Evolutionary conservation across 2,329 filamentous ascomycete genomes (phyloP).

Genomic region (Xylaria polymorpha): DNA sequence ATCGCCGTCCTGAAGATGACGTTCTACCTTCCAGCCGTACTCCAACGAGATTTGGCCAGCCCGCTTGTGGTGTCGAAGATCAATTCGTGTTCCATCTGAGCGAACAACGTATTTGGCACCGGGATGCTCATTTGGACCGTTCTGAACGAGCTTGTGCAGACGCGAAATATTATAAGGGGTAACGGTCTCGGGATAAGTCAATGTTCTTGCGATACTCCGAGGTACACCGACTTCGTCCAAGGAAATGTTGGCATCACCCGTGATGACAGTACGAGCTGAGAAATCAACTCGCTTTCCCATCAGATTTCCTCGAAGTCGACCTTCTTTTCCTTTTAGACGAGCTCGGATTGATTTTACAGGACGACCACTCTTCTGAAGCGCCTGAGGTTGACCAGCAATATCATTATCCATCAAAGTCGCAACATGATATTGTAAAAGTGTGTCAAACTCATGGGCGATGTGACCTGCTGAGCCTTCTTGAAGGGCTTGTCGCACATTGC

Average conservation of each 20-base stretch:
- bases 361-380: constrained; percentile 95
- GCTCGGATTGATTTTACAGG: constrained; percentile 97
- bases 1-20: constrained; percentile 94
- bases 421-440: constrained; percentile 94
- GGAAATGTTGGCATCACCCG: constrained; percentile 95
- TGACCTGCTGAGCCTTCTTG: constrained; percentile 92
- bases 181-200: constrained; percentile 97
- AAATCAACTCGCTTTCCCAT: constrained; percentile 99
- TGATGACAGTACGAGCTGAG: constrained; percentile 99
- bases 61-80: constrained; percentile 91
- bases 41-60: constrained; percentile 87
- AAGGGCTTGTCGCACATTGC: constrained; percentile 90
- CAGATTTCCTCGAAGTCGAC: constrained; percentile 95
- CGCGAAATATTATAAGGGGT: constrained; percentile 98
- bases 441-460: constrained; percentile 90
- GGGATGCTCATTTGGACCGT: constrained; percentile 93
- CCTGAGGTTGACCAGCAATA: constrained; percentile 93
- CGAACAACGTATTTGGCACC: constrained; percentile 97
- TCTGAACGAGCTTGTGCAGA: constrained; percentile 87
- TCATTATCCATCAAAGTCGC: constrained; percentile 99
- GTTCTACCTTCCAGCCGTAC: constrained; percentile 98
- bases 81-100: constrained; percentile 91
- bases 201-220: constrained; percentile 87
- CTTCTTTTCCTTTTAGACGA: constrained; percentile 98
- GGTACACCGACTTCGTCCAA: constrained; percentile 98